Percentiles rank a stretch among this genome's conserved stretches.
phyloP scores from a whole-genome alignment of 768 basidiomycete genomes.

The Paxillus ammoniavirescens region DNA sequence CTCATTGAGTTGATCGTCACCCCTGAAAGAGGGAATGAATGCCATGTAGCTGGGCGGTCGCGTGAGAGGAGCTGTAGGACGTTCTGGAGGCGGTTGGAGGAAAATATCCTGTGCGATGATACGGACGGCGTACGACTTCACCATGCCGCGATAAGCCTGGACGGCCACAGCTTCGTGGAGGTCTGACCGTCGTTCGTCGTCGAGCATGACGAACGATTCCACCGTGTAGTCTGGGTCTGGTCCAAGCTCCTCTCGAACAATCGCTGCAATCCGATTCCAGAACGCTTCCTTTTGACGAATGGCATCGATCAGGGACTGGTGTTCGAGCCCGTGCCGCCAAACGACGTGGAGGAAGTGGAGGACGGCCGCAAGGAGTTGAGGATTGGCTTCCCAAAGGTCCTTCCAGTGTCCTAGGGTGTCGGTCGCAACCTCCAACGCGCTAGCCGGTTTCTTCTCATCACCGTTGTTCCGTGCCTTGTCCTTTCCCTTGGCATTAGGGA shows the following conservation, averaged over 20 bases:
- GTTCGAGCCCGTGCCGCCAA: slow-evolving; percentile 80
- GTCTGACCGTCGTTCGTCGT: slow-evolving; percentile 43
- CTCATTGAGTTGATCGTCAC: slow-evolving; percentile 63
- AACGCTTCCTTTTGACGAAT: slow-evolving; percentile 58
- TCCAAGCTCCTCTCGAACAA: slow-evolving; percentile 69
- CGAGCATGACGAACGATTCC: slow-evolving; percentile 41
- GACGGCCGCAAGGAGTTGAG: slow-evolving; percentile 70
- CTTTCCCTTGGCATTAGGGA: slow-evolving; percentile 43
- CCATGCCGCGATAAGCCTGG: slow-evolving; percentile 67
- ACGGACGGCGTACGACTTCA: slow-evolving; percentile 73
- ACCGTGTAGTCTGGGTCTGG: slow-evolving; percentile 69
- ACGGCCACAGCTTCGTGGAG: slow-evolving; percentile 59
- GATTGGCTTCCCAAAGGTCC: slow-evolving; percentile 73
- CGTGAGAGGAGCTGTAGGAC: slow-evolving; percentile 32
- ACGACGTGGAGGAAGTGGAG: slow-evolving; percentile 74
- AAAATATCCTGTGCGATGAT: slow-evolving; percentile 76
- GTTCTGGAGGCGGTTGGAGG: slow-evolving; percentile 48
- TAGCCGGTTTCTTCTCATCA: slow-evolving; percentile 40
- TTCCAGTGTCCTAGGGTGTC: slow-evolving; percentile 70
- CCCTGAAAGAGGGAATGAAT: slow-evolving; percentile 55
- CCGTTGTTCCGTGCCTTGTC: slow-evolving; percentile 23
- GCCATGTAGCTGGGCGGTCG: slow-evolving; percentile 62
- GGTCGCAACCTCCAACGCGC: slow-evolving; percentile 66
- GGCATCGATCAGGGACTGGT: slow-evolving; percentile 55
- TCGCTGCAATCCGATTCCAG: slow-evolving; percentile 66